These are phyloP conservation scores for Fragaria ananassa DNA, from an alignment of 306 rosid genomes.

Conservation along the genomic window DNA sequence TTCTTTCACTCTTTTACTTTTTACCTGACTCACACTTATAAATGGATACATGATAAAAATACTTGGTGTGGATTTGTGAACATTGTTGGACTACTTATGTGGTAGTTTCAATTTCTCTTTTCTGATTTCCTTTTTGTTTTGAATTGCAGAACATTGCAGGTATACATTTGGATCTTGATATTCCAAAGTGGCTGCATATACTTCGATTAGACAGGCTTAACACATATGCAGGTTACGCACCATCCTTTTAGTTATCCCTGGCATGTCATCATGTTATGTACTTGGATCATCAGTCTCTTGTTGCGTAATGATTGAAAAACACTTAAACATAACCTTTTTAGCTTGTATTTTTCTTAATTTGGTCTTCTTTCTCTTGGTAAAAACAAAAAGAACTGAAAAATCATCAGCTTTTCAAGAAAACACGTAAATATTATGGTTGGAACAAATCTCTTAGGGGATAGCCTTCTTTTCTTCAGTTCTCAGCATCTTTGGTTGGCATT, in stretches of 20 bases:
- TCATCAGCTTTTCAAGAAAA: neutral
- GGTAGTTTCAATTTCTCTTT: neutral
- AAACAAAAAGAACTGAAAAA: neutral
- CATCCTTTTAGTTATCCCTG: constrained; percentile 7
- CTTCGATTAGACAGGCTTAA: constrained; percentile 82
- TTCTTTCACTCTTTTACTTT: neutral
- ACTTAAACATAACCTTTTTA: neutral
- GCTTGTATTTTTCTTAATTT: neutral
- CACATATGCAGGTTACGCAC: constrained; percentile 61
- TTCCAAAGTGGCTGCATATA: constrained; percentile 83
- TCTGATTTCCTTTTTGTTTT: constrained; percentile 29
- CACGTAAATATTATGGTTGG: neutral
- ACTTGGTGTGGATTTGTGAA: neutral
- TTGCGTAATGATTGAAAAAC: neutral
- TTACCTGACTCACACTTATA: neutral
- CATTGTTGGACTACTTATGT: neutral
- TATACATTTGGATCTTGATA: constrained; percentile 74
- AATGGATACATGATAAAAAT: neutral
- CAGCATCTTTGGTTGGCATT: neutral
- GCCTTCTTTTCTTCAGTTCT: neutral
- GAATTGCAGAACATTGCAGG: constrained; percentile 78
- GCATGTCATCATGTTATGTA: neutral
- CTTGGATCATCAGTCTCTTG: neutral
- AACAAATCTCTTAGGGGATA: neutral
- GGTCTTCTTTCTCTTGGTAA: neutral